Percentiles rank a stretch among this genome's conserved stretches.
Evolutionary conservation across 2,329 filamentous ascomycete species (phyloP).

Genomic region (Diaporthe sp.): DNA sequence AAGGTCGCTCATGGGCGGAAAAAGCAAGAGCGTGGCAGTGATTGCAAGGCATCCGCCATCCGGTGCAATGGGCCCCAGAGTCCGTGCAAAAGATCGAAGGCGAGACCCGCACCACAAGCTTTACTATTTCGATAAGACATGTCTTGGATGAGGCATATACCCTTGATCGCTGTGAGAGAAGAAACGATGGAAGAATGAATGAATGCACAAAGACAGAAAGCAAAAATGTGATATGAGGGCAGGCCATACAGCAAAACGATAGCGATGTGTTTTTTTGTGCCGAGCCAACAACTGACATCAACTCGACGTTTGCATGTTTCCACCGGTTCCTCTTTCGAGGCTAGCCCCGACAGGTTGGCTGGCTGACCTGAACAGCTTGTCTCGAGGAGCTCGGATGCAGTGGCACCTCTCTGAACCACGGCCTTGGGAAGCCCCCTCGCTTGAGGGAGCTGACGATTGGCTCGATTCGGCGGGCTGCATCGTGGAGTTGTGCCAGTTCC

Average conservation of each 20-base stretch:
- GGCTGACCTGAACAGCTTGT: not conserved
- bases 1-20: conserved; percentile 5
- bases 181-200: not conserved
- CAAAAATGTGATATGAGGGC: not conserved
- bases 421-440: conserved; percentile 32
- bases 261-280: not conserved
- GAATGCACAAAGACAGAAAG: not conserved
- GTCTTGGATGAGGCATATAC: conserved; percentile 19
- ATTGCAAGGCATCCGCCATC: conserved; percentile 1
- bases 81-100: conserved; percentile 5
- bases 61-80: conserved; percentile 2
- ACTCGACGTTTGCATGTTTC: not conserved
- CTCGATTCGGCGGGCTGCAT: conserved; percentile 22
- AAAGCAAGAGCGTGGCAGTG: conserved; percentile 22
- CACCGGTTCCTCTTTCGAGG: not conserved
- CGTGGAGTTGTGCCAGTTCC: not conserved
- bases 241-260: not conserved
- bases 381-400: conserved; percentile 15
- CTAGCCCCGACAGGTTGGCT: not conserved
- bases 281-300: not conserved
- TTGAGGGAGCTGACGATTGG: conserved; percentile 29
- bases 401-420: conserved; percentile 28
- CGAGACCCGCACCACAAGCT: conserved; percentile 22
- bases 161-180: not conserved
- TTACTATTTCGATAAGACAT: conserved; percentile 8